A percentile compares a stretch with the other conserved stretches of the same genome.
Conservation (phyloP, 2,329 filamentous ascomycete species). For the Penicillium vulpinum region DNA sequence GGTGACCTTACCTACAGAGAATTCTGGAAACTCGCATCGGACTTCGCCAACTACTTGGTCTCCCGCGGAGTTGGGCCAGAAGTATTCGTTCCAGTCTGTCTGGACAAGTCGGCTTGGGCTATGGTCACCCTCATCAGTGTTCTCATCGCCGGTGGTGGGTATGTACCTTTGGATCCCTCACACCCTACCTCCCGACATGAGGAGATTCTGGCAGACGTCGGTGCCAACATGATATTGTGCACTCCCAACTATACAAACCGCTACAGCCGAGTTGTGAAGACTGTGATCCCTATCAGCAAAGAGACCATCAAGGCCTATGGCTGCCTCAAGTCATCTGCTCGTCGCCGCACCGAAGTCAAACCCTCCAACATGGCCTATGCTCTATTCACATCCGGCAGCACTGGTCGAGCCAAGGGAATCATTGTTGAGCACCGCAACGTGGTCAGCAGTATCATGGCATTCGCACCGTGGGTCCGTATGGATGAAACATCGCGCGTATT, state of each 20-base stretch:
- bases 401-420: slow-evolving; percentile 41
- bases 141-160: slow-evolving; percentile 37
- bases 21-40: slow-evolving; percentile 30
- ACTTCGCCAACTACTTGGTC: slow-evolving; percentile 32
- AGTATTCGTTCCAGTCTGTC: slow-evolving; percentile 34
- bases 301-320: slow-evolving; percentile 32
- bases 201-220: slow-evolving; percentile 34
- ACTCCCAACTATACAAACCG: slow-evolving; percentile 33
- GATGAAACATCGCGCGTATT: slow-evolving; percentile 32
- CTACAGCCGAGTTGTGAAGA: slow-evolving; percentile 32
- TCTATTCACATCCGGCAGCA: slow-evolving; percentile 42
- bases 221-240: slow-evolving; percentile 35
- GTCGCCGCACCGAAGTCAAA: slow-evolving; percentile 4
- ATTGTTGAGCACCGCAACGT: slow-evolving; percentile 37
- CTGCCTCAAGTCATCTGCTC: slow-evolving; percentile 14
- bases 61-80: slow-evolving; percentile 36
- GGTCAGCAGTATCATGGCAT: slow-evolving; percentile 34
- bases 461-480: slow-evolving; percentile 29
- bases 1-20: slow-evolving; percentile 36
- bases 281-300: slow-evolving; percentile 35
- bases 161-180: slow-evolving; percentile 37
- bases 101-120: slow-evolving; percentile 39
- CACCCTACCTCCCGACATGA: slow-evolving; percentile 36
- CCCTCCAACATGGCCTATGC: slow-evolving; percentile 36
- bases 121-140: slow-evolving; percentile 36